Base-by-base conservation (phyloP, 352 stramenopile species). In the Globisporangium camurandrum region DNA sequence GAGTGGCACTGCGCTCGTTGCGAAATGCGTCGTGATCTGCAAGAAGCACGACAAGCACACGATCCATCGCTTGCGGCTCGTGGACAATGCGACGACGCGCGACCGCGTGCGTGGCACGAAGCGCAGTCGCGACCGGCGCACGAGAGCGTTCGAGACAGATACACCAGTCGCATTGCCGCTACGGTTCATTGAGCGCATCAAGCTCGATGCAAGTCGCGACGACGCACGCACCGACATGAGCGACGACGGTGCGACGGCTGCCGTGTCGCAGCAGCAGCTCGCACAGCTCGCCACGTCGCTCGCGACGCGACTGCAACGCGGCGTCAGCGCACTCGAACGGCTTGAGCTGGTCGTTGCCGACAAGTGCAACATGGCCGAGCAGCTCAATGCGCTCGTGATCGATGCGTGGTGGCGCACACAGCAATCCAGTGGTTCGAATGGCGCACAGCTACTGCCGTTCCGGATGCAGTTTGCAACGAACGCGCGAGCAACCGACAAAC, bases 121-220 rank as follows among this genome's bases (percentile, higher is more conserved):
- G 54, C 62, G 71, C n/a, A 51, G 49, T 46, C 60, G 61, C 16
- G 50, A 52, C 20, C 47, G 51, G 33, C 54, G 54, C 26, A 56
- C 58, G 26, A 46, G 22, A 1, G n/a, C n/a, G n/a, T n/a, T n/a
- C 30, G 47, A 42, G 24, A 44, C 20, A 0, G 45, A 46, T 31
- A 37, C 47, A 0, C 7, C n/a, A n/a, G n/a, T n/a, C n/a, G n/a
- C n/a, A n/a, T n/a, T n/a, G n/a, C n/a, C 49, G 37, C 67, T 79
- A 31, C 56, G 56, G 23, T 84, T 66, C 39, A 86, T 88, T 47
- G 72, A 88, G 49, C 77, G 71, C n/a, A 77, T 77, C 49, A 74
- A 71, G 36, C 37, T 66, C 28, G 52, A 64, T n/a, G 64, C 54
- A 8, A 66, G 50, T 20, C 22, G 57, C 26, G 11, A 28, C 12